A percentile compares a stretch with the other conserved stretches of the same genome.
phyloP scores from a whole-genome alignment of 2,329 filamentous ascomycete species.

The Rosellinia necatrix region DNA sequence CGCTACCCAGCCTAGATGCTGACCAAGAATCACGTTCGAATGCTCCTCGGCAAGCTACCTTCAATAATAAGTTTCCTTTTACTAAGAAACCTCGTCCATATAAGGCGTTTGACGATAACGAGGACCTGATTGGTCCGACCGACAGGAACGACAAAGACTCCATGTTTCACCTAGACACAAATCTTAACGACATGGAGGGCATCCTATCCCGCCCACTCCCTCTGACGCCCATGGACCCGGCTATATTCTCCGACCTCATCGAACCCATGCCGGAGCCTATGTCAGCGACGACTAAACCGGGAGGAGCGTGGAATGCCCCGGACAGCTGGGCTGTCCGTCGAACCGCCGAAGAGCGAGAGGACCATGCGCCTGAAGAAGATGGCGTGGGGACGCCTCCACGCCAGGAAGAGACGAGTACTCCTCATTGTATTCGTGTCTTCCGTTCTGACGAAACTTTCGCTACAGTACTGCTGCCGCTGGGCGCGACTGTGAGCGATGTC shows the following conservation, averaged over 20 bases:
- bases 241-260: conserved; percentile 44
- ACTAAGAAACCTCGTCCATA: conserved; percentile 58
- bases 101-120: conserved; percentile 56
- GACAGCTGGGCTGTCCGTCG: conserved; percentile 95
- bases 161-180: conserved; percentile 81
- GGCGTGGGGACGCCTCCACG: conserved; percentile 69
- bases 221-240: conserved; percentile 71
- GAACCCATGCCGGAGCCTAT: conserved; percentile 35
- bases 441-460: conserved; percentile 92
- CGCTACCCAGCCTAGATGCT: conserved; percentile 37
- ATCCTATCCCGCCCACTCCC: conserved; percentile 76
- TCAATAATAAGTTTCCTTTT: conserved; percentile 68
- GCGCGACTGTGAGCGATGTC: conserved; percentile 84
- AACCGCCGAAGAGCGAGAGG: conserved; percentile 66
- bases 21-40: conserved; percentile 32
- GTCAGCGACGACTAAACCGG: conserved; percentile 40
- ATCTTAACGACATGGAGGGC: conserved; percentile 88
- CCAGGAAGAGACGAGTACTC: conserved; percentile 73
- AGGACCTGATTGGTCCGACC: conserved; percentile 64
- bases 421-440: conserved; percentile 95
- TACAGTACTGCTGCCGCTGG: conserved; percentile 82
- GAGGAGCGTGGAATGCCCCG: conserved; percentile 84
- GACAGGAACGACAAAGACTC: conserved; percentile 63
- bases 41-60: conserved; percentile 53
- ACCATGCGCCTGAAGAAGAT: conserved; percentile 65